Evolutionary conservation across 202 grass and related monocot genomes (phyloP), one percentile per base, ranked within the genome.

Genomic region (Eragrostis tef): DNA sequence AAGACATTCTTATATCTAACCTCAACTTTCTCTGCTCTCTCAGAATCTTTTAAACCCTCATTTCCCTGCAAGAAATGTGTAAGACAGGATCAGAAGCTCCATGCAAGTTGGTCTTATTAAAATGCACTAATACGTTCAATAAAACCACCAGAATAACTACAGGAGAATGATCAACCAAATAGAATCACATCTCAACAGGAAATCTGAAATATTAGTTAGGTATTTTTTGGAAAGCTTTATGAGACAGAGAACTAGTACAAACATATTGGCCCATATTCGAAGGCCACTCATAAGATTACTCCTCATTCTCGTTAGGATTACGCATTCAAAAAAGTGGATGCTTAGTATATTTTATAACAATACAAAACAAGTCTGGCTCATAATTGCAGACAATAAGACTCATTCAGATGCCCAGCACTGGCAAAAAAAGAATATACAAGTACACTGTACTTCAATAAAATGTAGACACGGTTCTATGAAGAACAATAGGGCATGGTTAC

Each of bases 1-100:
- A 64, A 78, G 22, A 62, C 73, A 63, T 58, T 27, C 27, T 72
- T 49, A 36, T 57, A 64, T 49, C 63, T 52, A 75, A 91, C 89
- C 86, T 89, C 87, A 26, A 87, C 87, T 83, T 77, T 86, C 67
- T 58, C 64, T 4, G 1, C 60, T 44, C 84, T 80, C 84, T 86
- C 78, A 42, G 80, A 84, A 83, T 69, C 80, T 75, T 79, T 78
- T 51, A 61, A 15, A 67, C 8, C 71, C 52, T 49, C 52, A 1
- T 87, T 86, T 75, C 84, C 76, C 87, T 91, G 70, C 24, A 43
- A 83, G 71, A 31, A 85, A 15, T n/a, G n/a, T n/a, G n/a, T n/a
- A 68, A 80, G 10, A 74, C 0, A 79, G 10, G 57, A 41, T 67
- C 25, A 67, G 20, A n/a, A n/a, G n/a, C n/a, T n/a, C n/a, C n/a